Evolutionary conservation across 768 basidiomycete genomes (phyloP).

Genomic region (Kockovaella imperatae): DNA sequence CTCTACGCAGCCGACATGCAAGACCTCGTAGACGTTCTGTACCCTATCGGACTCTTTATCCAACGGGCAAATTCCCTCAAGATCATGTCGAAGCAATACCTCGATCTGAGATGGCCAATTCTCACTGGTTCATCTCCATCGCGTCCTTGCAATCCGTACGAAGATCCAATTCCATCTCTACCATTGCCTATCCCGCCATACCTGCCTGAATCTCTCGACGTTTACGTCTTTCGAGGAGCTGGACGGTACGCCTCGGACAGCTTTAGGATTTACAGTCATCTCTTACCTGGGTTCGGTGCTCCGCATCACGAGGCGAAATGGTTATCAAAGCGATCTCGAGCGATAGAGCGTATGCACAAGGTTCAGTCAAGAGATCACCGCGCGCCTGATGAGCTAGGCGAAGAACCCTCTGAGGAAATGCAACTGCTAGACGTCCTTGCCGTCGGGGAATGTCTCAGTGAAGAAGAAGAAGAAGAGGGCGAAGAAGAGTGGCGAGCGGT

Average conservation of each 20-base stretch:
- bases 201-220: slow-evolving; percentile 46
- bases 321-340: slow-evolving; percentile 16
- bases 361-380: slow-evolving; percentile 1
- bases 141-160: slow-evolving; percentile 30
- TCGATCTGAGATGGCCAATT: slow-evolving; percentile 37
- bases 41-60: slow-evolving; percentile 56
- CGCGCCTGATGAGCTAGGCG: not conserved
- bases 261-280: slow-evolving; percentile 59
- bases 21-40: slow-evolving; percentile 51
- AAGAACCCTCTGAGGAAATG: not conserved
- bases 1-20: slow-evolving; percentile 47
- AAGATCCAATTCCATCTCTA: not conserved
- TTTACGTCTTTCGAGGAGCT: slow-evolving; percentile 54
- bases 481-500: slow-evolving; percentile 59
- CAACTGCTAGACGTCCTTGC: not conserved
- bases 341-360: slow-evolving; percentile 3
- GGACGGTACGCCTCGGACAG: slow-evolving; percentile 69
- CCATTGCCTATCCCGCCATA: not conserved
- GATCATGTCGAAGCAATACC: slow-evolving; percentile 52
- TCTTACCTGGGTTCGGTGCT: slow-evolving; percentile 29
- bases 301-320: slow-evolving; percentile 26
- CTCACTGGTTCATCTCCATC: slow-evolving; percentile 45
- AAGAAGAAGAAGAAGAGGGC: slow-evolving; percentile 18
- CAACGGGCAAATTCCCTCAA: slow-evolving; percentile 56
- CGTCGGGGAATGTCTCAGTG: slow-evolving; percentile 32